phyloP scores from a whole-genome alignment of 768 basidiomycete species.

The Pseudohyphozyma bogoriensis region DNA sequence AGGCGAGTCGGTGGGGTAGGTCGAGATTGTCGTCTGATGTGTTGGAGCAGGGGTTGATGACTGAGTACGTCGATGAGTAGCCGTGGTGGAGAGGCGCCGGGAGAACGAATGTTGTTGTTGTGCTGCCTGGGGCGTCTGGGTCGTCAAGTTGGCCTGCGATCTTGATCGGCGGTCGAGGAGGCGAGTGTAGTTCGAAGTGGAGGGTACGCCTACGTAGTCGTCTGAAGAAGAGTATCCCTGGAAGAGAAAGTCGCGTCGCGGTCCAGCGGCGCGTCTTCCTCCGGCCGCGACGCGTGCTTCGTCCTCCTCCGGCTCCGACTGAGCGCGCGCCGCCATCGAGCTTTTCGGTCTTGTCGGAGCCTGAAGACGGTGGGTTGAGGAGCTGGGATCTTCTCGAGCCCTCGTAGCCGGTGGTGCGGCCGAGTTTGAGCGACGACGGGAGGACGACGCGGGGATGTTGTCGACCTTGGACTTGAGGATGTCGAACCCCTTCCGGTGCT shows the following conservation, averaged over 20 bases:
- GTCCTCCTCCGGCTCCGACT: too few species aligned
- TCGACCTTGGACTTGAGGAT: slow-evolving; percentile 8
- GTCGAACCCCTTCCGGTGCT: not conserved
- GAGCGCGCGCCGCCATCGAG: too few species aligned
- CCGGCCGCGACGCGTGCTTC: not conserved
- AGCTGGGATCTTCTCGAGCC: too few species aligned
- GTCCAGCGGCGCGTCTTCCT: too few species aligned
- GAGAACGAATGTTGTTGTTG: not conserved
- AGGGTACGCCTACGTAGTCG: slow-evolving; percentile 21
- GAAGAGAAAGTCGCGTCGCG: slow-evolving; percentile 2
- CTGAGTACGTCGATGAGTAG: not conserved
- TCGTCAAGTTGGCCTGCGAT: not conserved
- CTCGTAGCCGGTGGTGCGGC: not conserved
- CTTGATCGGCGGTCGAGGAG: not conserved
- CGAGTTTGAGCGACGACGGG: not conserved
- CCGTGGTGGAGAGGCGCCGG: not conserved
- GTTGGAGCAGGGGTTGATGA: not conserved
- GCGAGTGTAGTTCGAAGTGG: not conserved
- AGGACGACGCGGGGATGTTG: not conserved
- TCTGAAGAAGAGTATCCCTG: slow-evolving; percentile 9
- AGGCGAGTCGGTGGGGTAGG: not conserved
- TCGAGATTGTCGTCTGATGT: not conserved
- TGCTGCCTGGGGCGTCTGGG: not conserved
- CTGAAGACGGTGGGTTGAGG: too few species aligned
- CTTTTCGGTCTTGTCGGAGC: too few species aligned